Evolutionary conservation across 2,329 filamentous ascomycete genomes (phyloP), one percentile per base, ranked within the genome.

Genomic region (Xylaria arbuscula): DNA sequence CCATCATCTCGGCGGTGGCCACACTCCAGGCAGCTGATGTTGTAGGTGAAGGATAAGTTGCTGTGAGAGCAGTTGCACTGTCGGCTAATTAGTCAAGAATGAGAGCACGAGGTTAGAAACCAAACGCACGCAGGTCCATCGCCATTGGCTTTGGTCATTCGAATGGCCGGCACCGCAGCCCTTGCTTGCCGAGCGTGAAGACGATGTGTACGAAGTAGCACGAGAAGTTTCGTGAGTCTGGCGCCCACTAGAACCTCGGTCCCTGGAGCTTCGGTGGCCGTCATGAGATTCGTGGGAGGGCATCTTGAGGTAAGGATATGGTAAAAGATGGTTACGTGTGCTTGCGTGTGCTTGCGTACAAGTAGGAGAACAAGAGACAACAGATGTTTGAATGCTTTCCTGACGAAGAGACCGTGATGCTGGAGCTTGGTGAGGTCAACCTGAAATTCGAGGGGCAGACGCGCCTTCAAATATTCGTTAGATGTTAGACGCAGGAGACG

Each of bases 121-220:
- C 15, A 28, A 7, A 70, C 62, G 36, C 34, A 70, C 75, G 22
- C 75, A 76, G 4, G 70, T 72, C 75, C 75, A 76, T 0, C 75
- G 63, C 70, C 67, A 69, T 34, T 67, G 63, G 3, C 15, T 11
- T 15, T 2, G 10, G 17, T 68, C 40, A 1, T 0, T 7, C 19
- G 50, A 51, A 0, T 7, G 24, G 1, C 9, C 34, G 4, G 17
- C 1, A 13, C 28, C 15, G 19, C 38, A 45, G 1, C 22, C 55
- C 10, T 45, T 24, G 22, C 22, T 57, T 45, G 38, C n/a, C 4
- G 36, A 28, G 13, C 17, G 3, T 9, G 34, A 9, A 17, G 48
- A 17, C 0, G 53, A 11, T 24, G 36, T 4, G 19, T 56, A 11
- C 5, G 54, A 40, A 9, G 28, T 24, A 13, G 32, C n/a, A 38